A percentile compares a stretch with the other conserved stretches of the same genome.
phyloP scores from a whole-genome alignment of 495 filamentous ascomycete species.

The Penicillium cataractarum region DNA sequence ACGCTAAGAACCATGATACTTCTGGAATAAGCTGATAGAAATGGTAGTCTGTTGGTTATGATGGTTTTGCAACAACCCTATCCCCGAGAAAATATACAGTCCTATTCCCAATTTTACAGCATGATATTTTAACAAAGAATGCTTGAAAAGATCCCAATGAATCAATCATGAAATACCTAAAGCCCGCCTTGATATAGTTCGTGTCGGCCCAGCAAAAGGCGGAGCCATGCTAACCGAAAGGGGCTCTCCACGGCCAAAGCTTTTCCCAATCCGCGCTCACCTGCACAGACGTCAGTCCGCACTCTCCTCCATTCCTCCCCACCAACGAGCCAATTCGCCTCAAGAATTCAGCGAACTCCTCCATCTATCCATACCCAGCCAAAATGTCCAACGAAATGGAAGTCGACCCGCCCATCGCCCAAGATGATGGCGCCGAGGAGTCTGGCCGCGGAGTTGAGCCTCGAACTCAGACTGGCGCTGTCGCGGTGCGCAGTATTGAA shows the following conservation, averaged over 20 bases:
- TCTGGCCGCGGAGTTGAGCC: constrained; percentile 62
- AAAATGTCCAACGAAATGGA: constrained; percentile 82
- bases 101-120: background rate
- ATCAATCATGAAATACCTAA: background rate
- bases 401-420: constrained; percentile 62
- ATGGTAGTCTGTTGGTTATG: no score
- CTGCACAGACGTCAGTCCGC: constrained; percentile 6
- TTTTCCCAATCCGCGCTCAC: constrained; percentile 19
- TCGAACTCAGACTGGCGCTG: constrained; percentile 77
- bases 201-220: background rate
- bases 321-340: background rate
- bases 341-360: background rate
- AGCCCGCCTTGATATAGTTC: background rate
- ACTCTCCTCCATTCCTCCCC: constrained; percentile 6
- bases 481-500: constrained; percentile 95
- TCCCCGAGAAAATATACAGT: no score
- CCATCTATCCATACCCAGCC: background rate
- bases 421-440: constrained; percentile 49
- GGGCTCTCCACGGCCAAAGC: constrained; percentile 14
- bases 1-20: no score
- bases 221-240: constrained; percentile 17
- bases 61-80: background rate
- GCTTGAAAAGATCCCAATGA: background rate
- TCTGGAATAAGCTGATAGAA: no score
- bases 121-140: background rate